Percentiles rank a stretch among this genome's conserved stretches.
phyloP scores from a whole-genome alignment of 176 grass and related monocot genomes.

The Lolium multiflorum region DNA sequence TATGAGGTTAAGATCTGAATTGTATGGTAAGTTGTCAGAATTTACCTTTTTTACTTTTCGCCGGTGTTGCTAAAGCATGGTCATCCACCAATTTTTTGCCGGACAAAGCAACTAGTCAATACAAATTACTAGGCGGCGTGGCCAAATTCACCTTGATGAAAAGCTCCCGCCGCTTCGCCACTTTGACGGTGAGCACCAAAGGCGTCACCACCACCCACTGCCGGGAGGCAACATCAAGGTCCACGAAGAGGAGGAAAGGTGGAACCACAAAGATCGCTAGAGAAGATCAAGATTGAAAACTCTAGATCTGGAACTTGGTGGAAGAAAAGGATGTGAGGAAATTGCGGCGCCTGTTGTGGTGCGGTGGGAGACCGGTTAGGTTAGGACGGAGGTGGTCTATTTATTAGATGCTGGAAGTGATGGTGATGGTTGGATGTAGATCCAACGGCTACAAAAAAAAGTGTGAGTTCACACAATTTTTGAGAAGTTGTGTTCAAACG shows the following conservation, averaged over 20 bases:
- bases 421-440: not conserved
- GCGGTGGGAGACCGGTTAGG: not conserved
- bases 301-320: not conserved
- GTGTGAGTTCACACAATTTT: not conserved
- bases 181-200: not conserved
- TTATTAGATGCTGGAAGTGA: not conserved
- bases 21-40: not conserved
- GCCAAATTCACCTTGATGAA: not conserved
- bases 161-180: not conserved
- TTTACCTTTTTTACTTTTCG: not conserved
- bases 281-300: not conserved
- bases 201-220: not conserved
- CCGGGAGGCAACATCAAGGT: not conserved
- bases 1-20: not conserved
- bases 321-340: not conserved
- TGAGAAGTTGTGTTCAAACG: not conserved
- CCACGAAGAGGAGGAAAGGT: not conserved
- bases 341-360: not conserved
- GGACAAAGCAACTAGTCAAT: not conserved
- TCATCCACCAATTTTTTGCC: not conserved
- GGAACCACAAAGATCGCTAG: not conserved
- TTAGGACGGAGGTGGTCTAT: not conserved
- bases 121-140: not conserved
- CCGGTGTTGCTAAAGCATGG: not conserved
- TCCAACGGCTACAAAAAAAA: not conserved